These are phyloP conservation scores for Ilex aquifolium DNA, from an alignment of 257 asterid genomes.

Conservation along the genomic window DNA sequence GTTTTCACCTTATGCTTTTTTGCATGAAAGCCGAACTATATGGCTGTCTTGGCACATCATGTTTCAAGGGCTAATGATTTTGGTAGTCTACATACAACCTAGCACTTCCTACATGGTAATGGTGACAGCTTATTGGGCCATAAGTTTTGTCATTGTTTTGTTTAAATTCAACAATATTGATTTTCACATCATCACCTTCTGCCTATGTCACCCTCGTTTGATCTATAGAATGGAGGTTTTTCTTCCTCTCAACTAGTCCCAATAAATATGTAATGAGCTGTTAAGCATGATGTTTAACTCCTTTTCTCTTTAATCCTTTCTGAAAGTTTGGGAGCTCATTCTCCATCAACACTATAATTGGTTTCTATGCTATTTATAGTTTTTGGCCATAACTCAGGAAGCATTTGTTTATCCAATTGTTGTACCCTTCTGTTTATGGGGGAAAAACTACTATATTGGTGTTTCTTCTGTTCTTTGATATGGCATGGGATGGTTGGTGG, in stretches of 20 bases:
- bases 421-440: too few relatives aligned
- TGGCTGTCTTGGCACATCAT: background rate
- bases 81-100: background rate
- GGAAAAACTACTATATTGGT: too few relatives aligned
- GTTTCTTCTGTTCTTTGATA: too few relatives aligned
- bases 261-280: background rate
- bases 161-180: too few relatives aligned
- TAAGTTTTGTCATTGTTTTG: background rate
- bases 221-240: background rate
- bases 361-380: too few relatives aligned
- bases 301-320: too few relatives aligned
- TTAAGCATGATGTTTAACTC: too few relatives aligned
- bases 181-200: background rate
- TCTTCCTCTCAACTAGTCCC: background rate
- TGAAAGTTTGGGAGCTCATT: too few relatives aligned
- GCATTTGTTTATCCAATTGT: too few relatives aligned
- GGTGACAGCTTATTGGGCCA: background rate
- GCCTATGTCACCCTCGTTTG: background rate
- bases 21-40: background rate
- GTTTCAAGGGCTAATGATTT: background rate
- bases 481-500: too few relatives aligned
- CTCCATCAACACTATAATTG: too few relatives aligned
- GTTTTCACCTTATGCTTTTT: constrained; percentile 2
- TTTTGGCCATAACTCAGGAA: too few relatives aligned
- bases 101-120: background rate